phyloP scores from a whole-genome alignment of 179 eudicot species.

The Drosera spatulata region DNA sequence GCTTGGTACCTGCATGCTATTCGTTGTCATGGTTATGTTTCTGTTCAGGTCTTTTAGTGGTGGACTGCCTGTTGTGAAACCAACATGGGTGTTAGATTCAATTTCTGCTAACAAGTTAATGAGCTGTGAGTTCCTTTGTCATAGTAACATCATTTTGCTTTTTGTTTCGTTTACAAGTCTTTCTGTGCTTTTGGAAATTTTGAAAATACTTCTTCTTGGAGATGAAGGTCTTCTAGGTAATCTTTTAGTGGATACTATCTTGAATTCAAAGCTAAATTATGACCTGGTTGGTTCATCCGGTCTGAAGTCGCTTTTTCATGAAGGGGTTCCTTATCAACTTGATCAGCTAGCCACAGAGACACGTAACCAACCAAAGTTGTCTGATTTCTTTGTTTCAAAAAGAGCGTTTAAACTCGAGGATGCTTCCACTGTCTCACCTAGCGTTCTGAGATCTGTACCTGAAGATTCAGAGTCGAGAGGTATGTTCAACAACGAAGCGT shows the following conservation, averaged over 20 bases:
- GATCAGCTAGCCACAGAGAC: constrained; percentile 56
- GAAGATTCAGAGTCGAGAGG: constrained; percentile 22
- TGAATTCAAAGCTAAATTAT: no score
- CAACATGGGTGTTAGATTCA: constrained; percentile 81
- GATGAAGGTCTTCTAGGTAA: no score
- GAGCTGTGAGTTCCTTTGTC: constrained; percentile 46
- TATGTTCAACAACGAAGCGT: constrained; percentile 14
- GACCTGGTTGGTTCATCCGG: no score
- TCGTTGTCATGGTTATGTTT: neutral
- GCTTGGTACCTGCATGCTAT: neutral
- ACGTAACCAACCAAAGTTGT: constrained; percentile 58
- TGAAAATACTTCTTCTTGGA: no score
- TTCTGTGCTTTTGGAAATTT: neutral
- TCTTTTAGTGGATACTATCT: no score
- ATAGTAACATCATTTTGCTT: no score
- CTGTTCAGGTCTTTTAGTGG: constrained; percentile 73
- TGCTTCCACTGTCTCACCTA: constrained; percentile 16
- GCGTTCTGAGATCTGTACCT: constrained; percentile 18
- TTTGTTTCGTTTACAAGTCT: neutral
- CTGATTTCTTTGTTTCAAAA: constrained; percentile 49
- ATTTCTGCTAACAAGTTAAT: constrained; percentile 68
- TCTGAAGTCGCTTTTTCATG: neutral
- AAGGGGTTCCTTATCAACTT: constrained; percentile 75
- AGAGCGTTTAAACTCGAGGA: constrained; percentile 16
- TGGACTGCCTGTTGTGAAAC: constrained; percentile 93